Evolutionary conservation across 192 early-diverging fungal species (phyloP), one percentile per base, ranked within the genome.

Genomic region (Oehlia diaphana): DNA sequence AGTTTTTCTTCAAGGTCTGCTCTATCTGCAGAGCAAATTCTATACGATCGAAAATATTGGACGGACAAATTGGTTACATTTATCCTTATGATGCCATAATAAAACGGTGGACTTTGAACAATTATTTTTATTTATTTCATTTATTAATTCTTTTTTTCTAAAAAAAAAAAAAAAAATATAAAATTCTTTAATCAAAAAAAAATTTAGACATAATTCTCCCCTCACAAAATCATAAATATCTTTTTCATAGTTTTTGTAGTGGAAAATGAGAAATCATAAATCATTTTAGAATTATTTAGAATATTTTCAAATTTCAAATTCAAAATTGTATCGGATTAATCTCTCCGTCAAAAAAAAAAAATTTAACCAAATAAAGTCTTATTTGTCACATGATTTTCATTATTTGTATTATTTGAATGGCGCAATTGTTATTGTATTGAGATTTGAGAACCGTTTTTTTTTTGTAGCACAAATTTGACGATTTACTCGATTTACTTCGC

Each of bases 61-160:
- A 70, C 68, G n/a, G 68, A 70, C n/a, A 70, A 70, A 70, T 70
- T 70, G 39, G 68, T 70, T 42, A 70, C 68, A 19, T 70, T 70
- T 39, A 70, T 70, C 21, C 37, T 70, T 44, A 70, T 70, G 68
- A 70, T 70, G 68, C 68, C 68, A 26, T 70, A 70, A 9, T 70
- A 70, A 70, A 33, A 67, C 7, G 26, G 39, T 42, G 39, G 31
- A 58, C 19, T 4, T 21, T 21, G 16, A 21, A 58, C 53, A 21
- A 58, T 58, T 6, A 21, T 58, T 58, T 2, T 21, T 53, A 53
- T 53, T 53, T 53, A 16, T 14, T 26, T 53, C 6, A 31, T 31
- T 31, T 7, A 44, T 44, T 9, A 9, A 44, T 44, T 44, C 1
- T 44, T 44, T 44, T 4, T 53, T 16, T 58, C 4, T n/a, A 16